These are phyloP conservation scores for Rhinocladiella mackenziei DNA, from an alignment of 2,329 filamentous ascomycete species.

Conservation along the genomic window DNA sequence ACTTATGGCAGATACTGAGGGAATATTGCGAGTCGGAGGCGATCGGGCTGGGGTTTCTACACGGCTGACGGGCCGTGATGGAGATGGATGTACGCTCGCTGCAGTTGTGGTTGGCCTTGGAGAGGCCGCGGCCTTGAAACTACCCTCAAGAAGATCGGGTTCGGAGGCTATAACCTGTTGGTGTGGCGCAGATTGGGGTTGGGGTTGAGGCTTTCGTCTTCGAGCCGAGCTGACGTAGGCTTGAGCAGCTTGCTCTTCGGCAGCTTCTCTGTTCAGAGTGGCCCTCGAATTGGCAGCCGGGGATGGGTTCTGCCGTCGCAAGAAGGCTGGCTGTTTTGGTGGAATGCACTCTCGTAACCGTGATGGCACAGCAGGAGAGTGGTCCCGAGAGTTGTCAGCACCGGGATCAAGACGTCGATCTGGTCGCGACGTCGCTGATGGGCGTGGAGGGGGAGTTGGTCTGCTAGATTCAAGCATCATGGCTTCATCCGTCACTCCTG, in stretches of 20 bases:
- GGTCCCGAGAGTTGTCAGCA: constrained; percentile 38
- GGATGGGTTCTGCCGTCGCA: constrained; percentile 54
- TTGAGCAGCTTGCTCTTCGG: constrained; percentile 76
- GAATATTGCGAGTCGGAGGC: constrained; percentile 49
- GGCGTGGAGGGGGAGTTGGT: constrained; percentile 48
- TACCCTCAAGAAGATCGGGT: constrained; percentile 61
- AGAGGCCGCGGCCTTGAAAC: constrained; percentile 22
- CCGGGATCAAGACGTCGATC: constrained; percentile 20
- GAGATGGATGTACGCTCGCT: constrained; percentile 36
- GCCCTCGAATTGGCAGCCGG: constrained; percentile 49
- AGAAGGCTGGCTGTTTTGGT: constrained; percentile 47
- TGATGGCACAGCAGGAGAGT: constrained; percentile 49
- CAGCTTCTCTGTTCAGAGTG: constrained; percentile 66
- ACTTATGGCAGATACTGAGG: constrained; percentile 63
- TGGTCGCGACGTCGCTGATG: constrained; percentile 25
- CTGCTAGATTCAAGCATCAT: constrained; percentile 70
- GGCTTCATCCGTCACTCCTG: constrained; percentile 50
- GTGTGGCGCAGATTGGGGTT: constrained; percentile 46
- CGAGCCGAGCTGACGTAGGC: constrained; percentile 84
- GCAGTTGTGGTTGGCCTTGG: constrained; percentile 33
- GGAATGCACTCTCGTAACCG: constrained; percentile 41
- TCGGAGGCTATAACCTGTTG: constrained; percentile 46
- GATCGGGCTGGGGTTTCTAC: constrained; percentile 29
- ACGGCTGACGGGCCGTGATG: constrained; percentile 15
- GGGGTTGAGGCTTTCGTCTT: constrained; percentile 61